A percentile compares a stretch with the other conserved stretches of the same genome.
Evolutionary conservation across 2,329 filamentous ascomycete genomes (phyloP).

Genomic region (Escovopsis weberi): DNA sequence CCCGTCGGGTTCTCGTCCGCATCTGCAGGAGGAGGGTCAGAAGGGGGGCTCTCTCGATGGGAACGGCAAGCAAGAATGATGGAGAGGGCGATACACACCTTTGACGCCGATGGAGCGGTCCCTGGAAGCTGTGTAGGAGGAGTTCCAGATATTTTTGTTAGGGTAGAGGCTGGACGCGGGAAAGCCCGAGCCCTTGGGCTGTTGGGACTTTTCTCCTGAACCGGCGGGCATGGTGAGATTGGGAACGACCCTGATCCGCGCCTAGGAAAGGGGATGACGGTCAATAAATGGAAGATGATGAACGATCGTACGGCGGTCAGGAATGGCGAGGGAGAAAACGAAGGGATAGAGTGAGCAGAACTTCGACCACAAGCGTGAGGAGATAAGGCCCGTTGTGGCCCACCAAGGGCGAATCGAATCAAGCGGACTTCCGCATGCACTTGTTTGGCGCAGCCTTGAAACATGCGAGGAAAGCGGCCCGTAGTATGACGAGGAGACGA

Average conservation of each 20-base stretch:
- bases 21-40: conserved; percentile 9
- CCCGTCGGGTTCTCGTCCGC: conserved; percentile 38
- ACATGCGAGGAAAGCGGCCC: neutral
- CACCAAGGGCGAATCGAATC: conserved; percentile 16
- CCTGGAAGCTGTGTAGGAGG: conserved; percentile 28
- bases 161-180: conserved; percentile 21
- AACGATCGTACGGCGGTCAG: conserved; percentile 10
- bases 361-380: conserved; percentile 6
- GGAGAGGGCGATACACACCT: conserved; percentile 25
- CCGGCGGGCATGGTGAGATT: conserved; percentile 22
- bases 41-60: neutral
- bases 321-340: conserved; percentile 1
- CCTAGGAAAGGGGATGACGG: conserved; percentile 12
- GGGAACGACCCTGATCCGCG: conserved; percentile 24
- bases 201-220: conserved; percentile 18
- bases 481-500: conserved; percentile 1
- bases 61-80: neutral
- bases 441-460: conserved; percentile 20
- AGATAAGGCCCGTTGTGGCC: conserved; percentile 7
- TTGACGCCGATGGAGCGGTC: conserved; percentile 24
- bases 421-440: conserved; percentile 13
- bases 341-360: conserved; percentile 3
- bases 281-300: conserved; percentile 6
- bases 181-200: conserved; percentile 27
- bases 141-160: conserved; percentile 24